Evolutionary conservation across 225 moss, liverwort and hornwort species (phyloP), one percentile per base, ranked within the genome.

Genomic region (Pseudoscleropodium purum): DNA sequence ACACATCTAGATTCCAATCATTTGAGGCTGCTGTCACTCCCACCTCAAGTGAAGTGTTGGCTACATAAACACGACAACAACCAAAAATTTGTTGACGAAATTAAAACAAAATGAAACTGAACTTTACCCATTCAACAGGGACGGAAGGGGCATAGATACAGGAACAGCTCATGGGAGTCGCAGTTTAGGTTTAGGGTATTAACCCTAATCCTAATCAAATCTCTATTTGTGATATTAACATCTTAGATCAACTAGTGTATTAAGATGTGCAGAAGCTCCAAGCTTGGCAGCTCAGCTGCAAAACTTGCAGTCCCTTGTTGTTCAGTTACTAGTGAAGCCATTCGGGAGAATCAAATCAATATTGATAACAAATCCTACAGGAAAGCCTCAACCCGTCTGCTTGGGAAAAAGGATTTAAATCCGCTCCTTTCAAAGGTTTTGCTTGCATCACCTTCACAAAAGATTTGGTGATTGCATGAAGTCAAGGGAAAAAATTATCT

Each of bases 1-100:
- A 87, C 89, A 75, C 91, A 23, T 61, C 37, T 66, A 75, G 62
- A 85, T 90, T 85, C 90, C 87, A 92, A 92, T 92, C 92, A 92
- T 90, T 90, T 88, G 87, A 92, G 88, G 88, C 82, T 74, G 68
- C 81, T 74, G 75, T 30, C 63, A 79, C 74, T 59, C 24, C 78
- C 78, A 83, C 77, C 72, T 74, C 75, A 75, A 34, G 75, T 76
- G 81, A 83, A 81, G 90, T 85, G 75, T 69, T 75, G 61, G 15
- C 67, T 27, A 89, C 84, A 81, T 68, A 76, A 91, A 63, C 79
- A 49, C 56, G 54, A 45, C 2, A 23, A 59, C 59, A 57, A 23
- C 23, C 5, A 47, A 15, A 24, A 23, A 52, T 12, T 36, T 52
- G 61, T 61, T 61, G 76, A 76, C 37, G 23, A 56, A 56, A 20